Percentiles rank a stretch among this genome's conserved stretches.
Conservation (phyloP, 306 rosid genomes). For the Begonia fuchsioides region DNA sequence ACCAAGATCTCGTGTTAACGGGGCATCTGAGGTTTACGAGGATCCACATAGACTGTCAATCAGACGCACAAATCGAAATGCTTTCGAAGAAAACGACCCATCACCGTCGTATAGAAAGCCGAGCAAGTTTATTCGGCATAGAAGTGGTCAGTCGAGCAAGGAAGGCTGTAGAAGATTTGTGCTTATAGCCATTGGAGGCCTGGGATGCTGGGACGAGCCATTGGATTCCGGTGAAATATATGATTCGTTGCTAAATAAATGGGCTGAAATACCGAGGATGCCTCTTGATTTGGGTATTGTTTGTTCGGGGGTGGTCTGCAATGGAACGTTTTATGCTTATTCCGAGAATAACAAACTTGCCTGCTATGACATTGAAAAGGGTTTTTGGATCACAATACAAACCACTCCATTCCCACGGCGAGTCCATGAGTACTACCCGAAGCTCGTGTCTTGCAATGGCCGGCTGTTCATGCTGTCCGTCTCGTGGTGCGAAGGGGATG, state of each 20-base stretch:
- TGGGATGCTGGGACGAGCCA: slow-evolving; percentile 96
- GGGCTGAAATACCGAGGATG: slow-evolving; percentile 68
- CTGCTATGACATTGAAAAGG: slow-evolving; percentile 63
- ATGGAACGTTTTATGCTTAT: slow-evolving; percentile 64
- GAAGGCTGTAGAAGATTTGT: slow-evolving; percentile 53
- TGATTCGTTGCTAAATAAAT: slow-evolving; percentile 67
- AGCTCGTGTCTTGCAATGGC: slow-evolving; percentile 55
- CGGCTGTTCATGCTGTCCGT: slow-evolving; percentile 67
- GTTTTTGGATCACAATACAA: slow-evolving; percentile 62
- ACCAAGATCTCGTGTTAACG: slow-evolving; percentile 58
- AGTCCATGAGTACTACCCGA: slow-evolving; percentile 69
- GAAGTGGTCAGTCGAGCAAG: slow-evolving; percentile 45
- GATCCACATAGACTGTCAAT: slow-evolving; percentile 93
- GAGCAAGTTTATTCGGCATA: slow-evolving; percentile 50
- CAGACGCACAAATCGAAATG: slow-evolving; percentile 57
- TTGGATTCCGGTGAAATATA: slow-evolving; percentile 86
- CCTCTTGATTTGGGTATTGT: slow-evolving; percentile 64
- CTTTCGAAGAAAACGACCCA: slow-evolving; percentile 43
- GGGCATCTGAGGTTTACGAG: slow-evolving; percentile 87
- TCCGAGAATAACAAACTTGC: slow-evolving; percentile 76
- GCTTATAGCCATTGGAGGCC: slow-evolving; percentile 82
- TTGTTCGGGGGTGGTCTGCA: slow-evolving; percentile 71
- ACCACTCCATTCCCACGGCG: slow-evolving; percentile 53
- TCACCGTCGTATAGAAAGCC: slow-evolving; percentile 47
- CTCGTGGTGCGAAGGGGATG: slow-evolving; percentile 96